These are phyloP conservation scores for Chalciporus piperatus DNA, from an alignment of 768 basidiomycete genomes.

Conservation along the genomic window DNA sequence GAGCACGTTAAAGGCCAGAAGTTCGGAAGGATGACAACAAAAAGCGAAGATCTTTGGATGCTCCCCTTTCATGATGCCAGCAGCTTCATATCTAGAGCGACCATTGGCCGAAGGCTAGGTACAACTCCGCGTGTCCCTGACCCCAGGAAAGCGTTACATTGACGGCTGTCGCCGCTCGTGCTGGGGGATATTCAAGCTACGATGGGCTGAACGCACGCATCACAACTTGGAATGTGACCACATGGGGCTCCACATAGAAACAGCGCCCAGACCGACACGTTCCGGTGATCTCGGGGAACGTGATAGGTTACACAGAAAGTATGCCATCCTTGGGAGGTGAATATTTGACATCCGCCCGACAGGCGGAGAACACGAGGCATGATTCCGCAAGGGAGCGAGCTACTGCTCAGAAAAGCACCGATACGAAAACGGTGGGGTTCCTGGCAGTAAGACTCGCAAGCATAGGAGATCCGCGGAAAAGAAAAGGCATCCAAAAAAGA, in stretches of 20 bases:
- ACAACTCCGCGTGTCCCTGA: neutral
- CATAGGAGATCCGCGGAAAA: too few relatives aligned
- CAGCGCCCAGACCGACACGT: neutral
- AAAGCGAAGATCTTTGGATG: neutral
- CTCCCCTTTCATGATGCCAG: neutral
- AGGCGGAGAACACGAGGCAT: slow-evolving; percentile 1
- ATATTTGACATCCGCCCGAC: neutral
- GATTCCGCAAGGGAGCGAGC: neutral
- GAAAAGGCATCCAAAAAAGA: too few relatives aligned
- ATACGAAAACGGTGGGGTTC: neutral
- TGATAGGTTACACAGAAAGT: neutral
- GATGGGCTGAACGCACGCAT: slow-evolving; percentile 2
- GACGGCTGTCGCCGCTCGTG: neutral
- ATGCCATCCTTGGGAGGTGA: neutral
- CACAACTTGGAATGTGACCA: neutral
- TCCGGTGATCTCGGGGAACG: neutral
- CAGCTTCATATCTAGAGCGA: neutral
- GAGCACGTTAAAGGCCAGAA: slow-evolving; percentile 11
- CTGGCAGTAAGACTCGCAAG: neutral
- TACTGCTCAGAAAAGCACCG: neutral
- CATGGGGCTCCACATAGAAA: neutral
- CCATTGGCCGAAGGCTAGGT: neutral
- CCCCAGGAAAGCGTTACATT: neutral
- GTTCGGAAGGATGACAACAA: neutral
- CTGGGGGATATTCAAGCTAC: neutral